phyloP scores from a whole-genome alignment of 768 basidiomycete genomes.

The Phanerodontia chrysosporium region DNA sequence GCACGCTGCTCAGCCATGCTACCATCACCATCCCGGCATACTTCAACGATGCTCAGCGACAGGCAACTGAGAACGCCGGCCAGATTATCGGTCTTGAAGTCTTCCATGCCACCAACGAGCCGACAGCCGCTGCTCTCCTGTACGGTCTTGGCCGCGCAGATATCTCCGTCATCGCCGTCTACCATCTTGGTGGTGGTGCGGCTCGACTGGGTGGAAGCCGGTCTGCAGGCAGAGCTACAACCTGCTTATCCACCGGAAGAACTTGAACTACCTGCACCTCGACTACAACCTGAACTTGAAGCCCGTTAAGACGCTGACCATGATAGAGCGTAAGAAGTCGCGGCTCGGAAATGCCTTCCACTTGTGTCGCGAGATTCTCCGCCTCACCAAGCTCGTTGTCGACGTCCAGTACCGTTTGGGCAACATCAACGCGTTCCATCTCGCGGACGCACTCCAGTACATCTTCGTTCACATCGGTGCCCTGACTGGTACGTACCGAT shows the following conservation, averaged over 20 bases:
- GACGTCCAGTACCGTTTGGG: conserved; percentile 98
- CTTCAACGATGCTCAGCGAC: too few species aligned
- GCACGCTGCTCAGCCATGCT: too few species aligned
- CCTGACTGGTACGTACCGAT: conserved; percentile 98
- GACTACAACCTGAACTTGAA: conserved; percentile 99
- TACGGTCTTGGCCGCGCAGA: too few species aligned
- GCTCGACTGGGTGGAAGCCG: conserved; percentile 98
- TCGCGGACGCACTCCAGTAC: conserved; percentile 97
- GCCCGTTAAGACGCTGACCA: conserved; percentile 94
- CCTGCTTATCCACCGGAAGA: conserved; percentile 99
- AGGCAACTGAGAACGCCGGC: too few species aligned
- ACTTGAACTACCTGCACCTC: conserved; percentile 88
- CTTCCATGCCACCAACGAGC: too few species aligned
- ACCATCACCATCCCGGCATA: too few species aligned
- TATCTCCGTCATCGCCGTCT: too few species aligned
- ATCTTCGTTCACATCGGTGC: conserved; percentile 97
- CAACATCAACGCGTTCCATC: conserved; percentile 98
- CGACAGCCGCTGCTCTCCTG: too few species aligned
- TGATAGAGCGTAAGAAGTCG: conserved; percentile 99
- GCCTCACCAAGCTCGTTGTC: conserved; percentile 96
- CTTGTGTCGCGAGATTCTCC: conserved; percentile 94
- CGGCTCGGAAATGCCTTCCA: conserved; percentile 99
- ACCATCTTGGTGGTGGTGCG: conserved; percentile 99
- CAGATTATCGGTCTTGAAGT: too few species aligned
- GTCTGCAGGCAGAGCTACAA: conserved; percentile 98